These are phyloP conservation scores for Xylariaceae sp. DNA, from an alignment of 2,329 filamentous ascomycete genomes.

Conservation along the genomic window DNA sequence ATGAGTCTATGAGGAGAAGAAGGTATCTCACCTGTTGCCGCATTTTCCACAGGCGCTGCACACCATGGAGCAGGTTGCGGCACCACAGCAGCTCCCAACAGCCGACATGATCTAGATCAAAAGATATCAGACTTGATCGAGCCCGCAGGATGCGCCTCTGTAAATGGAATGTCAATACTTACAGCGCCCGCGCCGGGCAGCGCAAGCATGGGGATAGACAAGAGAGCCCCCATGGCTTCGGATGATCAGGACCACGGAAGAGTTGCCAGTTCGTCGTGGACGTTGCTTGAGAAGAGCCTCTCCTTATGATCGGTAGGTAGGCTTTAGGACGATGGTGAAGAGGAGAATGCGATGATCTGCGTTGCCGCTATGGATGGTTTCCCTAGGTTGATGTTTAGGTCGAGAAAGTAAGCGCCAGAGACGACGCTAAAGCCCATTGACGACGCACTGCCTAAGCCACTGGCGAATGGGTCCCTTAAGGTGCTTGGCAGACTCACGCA, in stretches of 20 bases:
- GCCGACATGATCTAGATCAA: conserved; percentile 63
- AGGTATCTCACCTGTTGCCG: conserved; percentile 68
- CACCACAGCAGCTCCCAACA: conserved; percentile 88
- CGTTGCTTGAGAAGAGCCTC: not conserved
- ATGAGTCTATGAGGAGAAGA: conserved; percentile 4
- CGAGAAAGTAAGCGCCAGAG: not conserved
- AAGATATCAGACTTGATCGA: conserved; percentile 13
- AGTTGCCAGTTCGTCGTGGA: conserved; percentile 1
- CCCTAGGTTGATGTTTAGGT: not conserved
- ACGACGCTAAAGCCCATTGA: not conserved
- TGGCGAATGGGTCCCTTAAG: too few species aligned
- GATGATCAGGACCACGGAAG: conserved; percentile 6
- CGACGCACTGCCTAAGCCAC: too few species aligned
- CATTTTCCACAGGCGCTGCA: conserved; percentile 96
- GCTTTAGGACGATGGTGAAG: not conserved
- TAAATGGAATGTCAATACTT: conserved; percentile 37
- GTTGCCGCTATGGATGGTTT: not conserved
- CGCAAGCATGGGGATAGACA: conserved; percentile 85
- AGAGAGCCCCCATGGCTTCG: conserved; percentile 72
- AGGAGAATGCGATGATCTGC: not conserved
- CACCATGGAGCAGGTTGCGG: conserved; percentile 91
- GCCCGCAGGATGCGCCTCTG: conserved; percentile 4
- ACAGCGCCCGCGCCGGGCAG: conserved; percentile 82
- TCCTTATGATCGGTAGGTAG: too few species aligned
- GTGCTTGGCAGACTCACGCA: too few species aligned